Base-by-base conservation (phyloP, 176 grass and related monocot genomes). In the Juncus inflexus region DNA sequence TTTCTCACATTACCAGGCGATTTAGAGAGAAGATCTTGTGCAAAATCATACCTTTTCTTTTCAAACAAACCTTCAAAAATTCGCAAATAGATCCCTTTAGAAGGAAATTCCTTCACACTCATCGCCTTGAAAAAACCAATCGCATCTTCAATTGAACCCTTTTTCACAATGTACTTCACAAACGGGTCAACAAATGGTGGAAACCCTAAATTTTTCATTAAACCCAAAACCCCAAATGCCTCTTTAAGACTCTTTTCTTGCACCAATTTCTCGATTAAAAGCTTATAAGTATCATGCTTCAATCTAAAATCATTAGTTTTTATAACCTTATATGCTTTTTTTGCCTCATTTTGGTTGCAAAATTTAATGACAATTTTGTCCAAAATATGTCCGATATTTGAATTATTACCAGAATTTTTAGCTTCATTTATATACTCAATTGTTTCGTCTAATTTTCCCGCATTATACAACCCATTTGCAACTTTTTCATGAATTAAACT, bases 251-350 rank as follows among this genome's bases (percentile, higher is more conserved):
- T 62, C 54, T 78, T 75, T 57, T 84, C 66, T 63, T 35, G 28
- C 12, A 82, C 50, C 77, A 89, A 64, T 40, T 57, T 90, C 49
- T 86, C 65, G 38, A 95, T 77, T 52, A 95, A 76, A 58, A 73
- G 76, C 72, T 81, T 95, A 58, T 90, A 95, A 45, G 90, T 90
- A 55, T 60, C 79, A 74, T 86, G 86, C 83, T 63, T 86, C 65
- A 80, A 80, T 68, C 61, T 52, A 35, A 86, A 77, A 59, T 28
- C 72, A 36, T 73, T 74, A 37, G 84, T 57, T 4, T 66, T 82
- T 12, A 84, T 53, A 77, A 95, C 55, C 74, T 77, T 79, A 37
- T 77, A 62, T 39, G 75, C 86, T 42, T 84, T 76, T 10, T 76
- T 82, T 42, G 75, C 54, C 61, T 70, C 72, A 63, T 84, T 78